phyloP scores from a whole-genome alignment of 1,284 basidiomycete genomes.

The Fomitopsis palustris region DNA sequence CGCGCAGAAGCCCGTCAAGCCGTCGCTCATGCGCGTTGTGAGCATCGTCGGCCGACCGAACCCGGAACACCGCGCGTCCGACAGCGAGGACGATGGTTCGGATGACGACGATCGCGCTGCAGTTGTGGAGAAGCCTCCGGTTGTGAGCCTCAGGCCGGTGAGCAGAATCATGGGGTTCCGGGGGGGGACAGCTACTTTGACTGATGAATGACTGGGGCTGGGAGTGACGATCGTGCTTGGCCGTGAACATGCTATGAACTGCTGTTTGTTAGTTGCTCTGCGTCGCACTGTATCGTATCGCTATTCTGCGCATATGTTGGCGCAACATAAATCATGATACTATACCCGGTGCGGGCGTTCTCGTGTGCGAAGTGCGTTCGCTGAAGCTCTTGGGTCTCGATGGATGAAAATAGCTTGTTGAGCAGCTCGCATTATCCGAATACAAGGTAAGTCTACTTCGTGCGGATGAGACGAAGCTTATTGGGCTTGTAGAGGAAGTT shows the following conservation, averaged over 20 bases:
- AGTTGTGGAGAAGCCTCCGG: slow-evolving; percentile 43
- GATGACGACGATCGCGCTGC: slow-evolving; percentile 41
- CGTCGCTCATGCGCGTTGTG: slow-evolving; percentile 33
- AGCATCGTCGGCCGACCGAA: slow-evolving; percentile 57
- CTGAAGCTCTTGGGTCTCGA: too few species aligned
- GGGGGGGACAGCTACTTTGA: slow-evolving; percentile 12
- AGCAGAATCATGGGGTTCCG: slow-evolving; percentile 62
- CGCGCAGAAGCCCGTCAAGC: neutral
- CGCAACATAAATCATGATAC: neutral
- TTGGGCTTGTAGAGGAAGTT: slow-evolving; percentile 87
- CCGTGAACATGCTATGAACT: neutral
- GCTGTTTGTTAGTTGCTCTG: neutral
- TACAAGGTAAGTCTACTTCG: slow-evolving; percentile 64
- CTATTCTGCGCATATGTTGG: neutral
- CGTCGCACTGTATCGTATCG: neutral
- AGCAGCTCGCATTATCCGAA: neutral
- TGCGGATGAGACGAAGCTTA: slow-evolving; percentile 85
- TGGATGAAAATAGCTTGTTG: too few species aligned
- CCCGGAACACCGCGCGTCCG: slow-evolving; percentile 42
- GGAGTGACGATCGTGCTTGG: neutral
- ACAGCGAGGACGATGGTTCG: slow-evolving; percentile 58
- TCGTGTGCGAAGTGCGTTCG: neutral
- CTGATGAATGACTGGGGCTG: neutral
- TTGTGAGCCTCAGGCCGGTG: slow-evolving; percentile 56
- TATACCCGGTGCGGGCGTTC: neutral